Evolutionary conservation across 371 early-diverging fungal genomes (phyloP), one percentile per base, ranked within the genome.

Genomic region (Phascolomyces articulosus): DNA sequence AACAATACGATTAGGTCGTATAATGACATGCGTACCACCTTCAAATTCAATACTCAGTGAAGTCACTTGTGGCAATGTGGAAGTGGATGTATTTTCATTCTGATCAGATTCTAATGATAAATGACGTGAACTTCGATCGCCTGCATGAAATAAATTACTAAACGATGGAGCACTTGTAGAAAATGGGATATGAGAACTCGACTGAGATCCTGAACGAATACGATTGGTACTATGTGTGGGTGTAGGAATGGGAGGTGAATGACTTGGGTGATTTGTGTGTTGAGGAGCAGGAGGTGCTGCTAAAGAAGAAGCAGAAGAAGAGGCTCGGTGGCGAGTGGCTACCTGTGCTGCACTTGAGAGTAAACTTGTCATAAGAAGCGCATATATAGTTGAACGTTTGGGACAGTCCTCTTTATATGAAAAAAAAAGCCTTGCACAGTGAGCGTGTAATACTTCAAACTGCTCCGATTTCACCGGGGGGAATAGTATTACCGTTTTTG

Each of bases 1-100:
- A 21, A 79, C 62, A 47, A 74, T 64, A 26, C 83, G 69, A 59
- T 80, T 78, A 4, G 83, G 83, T 23, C 83, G 71, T 23, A 83
- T 64, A 66, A 83, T 83, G 21, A 78, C 69, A 55, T 80, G 78
- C 2, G 70, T 64, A 6, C 83, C 83, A 20, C 83, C 83, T 26
- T 83, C 80, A 53, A 83, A 80, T 40, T 83, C 83, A 4, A 82
- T 58, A 2, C 53, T 20, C 13, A 65, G 53, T 15, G 60, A 16
- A 1, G 65, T 65, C 18, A 40, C 44, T 27, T 56, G 24, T n/a
- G 64, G 64, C n/a, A 51, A 20, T 21, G 29, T 29, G 16, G 57
- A 13, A 11, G 57, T 28, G 47, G 48, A 24, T 20, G 20, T 44
- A 44, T 0, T 44, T 0, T 15, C 44, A 44, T 55, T 27, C 11